phyloP scores from a whole-genome alignment of 73 alveolate species.

The Tetrahymena borealis region DNA sequence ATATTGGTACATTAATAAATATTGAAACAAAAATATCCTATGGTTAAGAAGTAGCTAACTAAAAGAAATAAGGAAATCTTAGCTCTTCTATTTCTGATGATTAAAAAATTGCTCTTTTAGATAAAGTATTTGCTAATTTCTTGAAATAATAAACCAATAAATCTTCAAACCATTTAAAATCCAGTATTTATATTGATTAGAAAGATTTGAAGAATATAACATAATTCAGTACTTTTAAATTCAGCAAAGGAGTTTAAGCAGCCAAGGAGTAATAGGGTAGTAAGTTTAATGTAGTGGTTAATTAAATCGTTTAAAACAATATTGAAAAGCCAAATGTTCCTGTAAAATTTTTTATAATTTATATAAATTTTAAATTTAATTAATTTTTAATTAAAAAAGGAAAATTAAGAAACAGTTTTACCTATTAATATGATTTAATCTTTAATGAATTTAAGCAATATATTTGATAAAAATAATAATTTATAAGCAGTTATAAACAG shows the following conservation, averaged over 20 bases:
- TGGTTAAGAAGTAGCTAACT: background rate
- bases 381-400: background rate
- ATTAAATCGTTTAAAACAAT: too few species aligned
- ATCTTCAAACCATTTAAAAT: background rate
- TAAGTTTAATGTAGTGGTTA: background rate
- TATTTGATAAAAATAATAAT: background rate
- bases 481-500: background rate
- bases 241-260: background rate
- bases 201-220: background rate
- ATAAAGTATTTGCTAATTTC: background rate
- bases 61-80: background rate
- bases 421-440: background rate
- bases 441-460: background rate
- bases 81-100: background rate
- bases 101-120: background rate
- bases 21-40: background rate
- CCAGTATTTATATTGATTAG: background rate
- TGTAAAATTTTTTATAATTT: too few species aligned
- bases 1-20: background rate
- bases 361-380: too few species aligned
- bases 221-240: background rate
- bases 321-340: too few species aligned
- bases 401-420: background rate
- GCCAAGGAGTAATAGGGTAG: background rate
- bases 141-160: background rate